Conservation (phyloP, 345 rosid genomes). For the Theobroma cacao region DNA sequence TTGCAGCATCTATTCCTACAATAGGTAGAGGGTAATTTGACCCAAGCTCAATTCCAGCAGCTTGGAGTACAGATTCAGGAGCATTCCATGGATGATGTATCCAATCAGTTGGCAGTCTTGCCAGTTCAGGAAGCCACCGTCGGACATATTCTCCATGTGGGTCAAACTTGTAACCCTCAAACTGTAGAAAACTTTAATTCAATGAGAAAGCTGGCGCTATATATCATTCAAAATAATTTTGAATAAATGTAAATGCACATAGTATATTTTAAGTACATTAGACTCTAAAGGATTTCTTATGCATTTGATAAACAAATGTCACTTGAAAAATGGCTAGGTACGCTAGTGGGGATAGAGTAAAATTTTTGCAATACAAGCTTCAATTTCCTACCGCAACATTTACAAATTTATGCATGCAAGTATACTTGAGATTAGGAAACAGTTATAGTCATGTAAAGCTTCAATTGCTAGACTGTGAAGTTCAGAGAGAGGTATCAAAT, state of each 20-base stretch:
- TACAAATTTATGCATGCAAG: not conserved
- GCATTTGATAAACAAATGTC: not conserved
- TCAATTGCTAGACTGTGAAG: not conserved
- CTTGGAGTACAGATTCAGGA: slow-evolving; percentile 87
- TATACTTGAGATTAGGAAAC: not conserved
- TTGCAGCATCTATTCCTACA: slow-evolving; percentile 80
- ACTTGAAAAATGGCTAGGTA: too few species aligned
- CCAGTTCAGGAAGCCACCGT: slow-evolving; percentile 97
- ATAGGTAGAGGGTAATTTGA: slow-evolving; percentile 94
- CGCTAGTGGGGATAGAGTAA: too few species aligned
- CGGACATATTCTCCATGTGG: slow-evolving; percentile 94
- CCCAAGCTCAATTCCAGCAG: slow-evolving; percentile 97
- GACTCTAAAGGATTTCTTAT: not conserved
- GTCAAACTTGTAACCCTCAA: slow-evolving; percentile 91
- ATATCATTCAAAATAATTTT: not conserved
- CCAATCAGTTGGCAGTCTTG: slow-evolving; percentile 98
- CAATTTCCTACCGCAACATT: slow-evolving; percentile 2
- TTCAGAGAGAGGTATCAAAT: not conserved
- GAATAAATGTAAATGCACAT: not conserved
- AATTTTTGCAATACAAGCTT: not conserved
- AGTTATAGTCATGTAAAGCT: not conserved
- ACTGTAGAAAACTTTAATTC: slow-evolving; percentile 37
- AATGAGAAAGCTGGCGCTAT: slow-evolving; percentile 1
- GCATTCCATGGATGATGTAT: slow-evolving; percentile 99
- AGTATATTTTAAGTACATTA: not conserved